These are phyloP conservation scores for Cytospora piceae DNA, from an alignment of 2,329 filamentous ascomycete genomes.

Conservation along the genomic window DNA sequence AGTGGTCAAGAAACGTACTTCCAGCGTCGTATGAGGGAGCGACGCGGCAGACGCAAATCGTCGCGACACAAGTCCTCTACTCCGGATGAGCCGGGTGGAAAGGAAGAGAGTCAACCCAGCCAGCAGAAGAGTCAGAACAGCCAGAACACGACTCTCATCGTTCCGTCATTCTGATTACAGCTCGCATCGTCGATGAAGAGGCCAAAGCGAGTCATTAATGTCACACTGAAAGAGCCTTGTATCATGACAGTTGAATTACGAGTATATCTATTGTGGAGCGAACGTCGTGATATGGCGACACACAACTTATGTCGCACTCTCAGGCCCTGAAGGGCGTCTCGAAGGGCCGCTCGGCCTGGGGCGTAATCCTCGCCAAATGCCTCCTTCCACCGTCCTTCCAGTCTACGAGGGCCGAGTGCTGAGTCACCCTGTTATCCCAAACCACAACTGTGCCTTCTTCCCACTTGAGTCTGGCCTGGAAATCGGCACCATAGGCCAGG, in stretches of 20 bases:
- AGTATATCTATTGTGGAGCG: not conserved
- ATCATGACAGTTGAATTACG: not conserved
- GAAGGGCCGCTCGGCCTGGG: constrained; percentile 76
- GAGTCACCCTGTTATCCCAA: constrained; percentile 83
- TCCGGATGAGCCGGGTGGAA: not conserved
- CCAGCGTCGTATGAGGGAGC: constrained; percentile 20
- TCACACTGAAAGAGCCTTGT: not conserved
- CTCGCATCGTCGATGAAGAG: not conserved
- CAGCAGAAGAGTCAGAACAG: not conserved
- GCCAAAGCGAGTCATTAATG: not conserved
- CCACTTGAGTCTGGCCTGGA: constrained; percentile 79
- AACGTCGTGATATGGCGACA: not conserved
- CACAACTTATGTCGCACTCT: not conserved
- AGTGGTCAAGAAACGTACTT: constrained; percentile 25
- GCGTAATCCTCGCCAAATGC: constrained; percentile 80
- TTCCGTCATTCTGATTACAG: constrained; percentile 12
- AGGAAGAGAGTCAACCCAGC: constrained; percentile 4
- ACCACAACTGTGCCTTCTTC: constrained; percentile 78
- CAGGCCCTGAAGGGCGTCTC: constrained; percentile 64
- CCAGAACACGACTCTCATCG: not conserved
- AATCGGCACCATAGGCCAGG: constrained; percentile 71
- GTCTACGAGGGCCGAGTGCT: constrained; percentile 79
- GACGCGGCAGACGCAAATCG: constrained; percentile 4
- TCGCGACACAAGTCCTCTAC: not conserved
- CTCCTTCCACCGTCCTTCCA: constrained; percentile 80